A percentile compares a stretch with the other conserved stretches of the same genome.
These are phyloP conservation scores for Rhododendron williamsianum DNA, from an alignment of 148 eudicot genomes.

Conservation along the genomic window DNA sequence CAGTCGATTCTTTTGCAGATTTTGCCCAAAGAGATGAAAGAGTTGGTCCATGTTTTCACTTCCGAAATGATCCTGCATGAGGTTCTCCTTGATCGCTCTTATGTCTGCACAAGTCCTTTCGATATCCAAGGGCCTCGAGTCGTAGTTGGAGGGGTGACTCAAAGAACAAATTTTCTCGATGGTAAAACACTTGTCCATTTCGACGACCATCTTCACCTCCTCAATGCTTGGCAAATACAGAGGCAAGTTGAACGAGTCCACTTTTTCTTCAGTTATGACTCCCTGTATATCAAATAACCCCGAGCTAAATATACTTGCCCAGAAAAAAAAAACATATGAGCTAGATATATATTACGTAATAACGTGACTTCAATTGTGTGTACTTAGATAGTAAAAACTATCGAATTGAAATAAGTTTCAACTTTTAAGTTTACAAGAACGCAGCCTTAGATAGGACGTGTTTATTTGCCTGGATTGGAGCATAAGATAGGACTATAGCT, in stretches of 20 bases:
- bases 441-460: too few species aligned
- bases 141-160: neutral
- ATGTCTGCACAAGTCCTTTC: neutral
- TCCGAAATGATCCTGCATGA: neutral
- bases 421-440: too few species aligned
- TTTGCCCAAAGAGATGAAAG: neutral
- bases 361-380: too few species aligned
- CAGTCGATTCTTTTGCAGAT: neutral
- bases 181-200: neutral
- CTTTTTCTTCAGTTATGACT: neutral
- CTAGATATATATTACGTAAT: too few species aligned
- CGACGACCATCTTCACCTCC: neutral
- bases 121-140: neutral
- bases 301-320: neutral
- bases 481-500: too few species aligned
- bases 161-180: neutral
- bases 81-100: neutral
- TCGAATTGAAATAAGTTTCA: too few species aligned
- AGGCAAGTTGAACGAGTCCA: neutral
- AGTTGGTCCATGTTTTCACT: neutral
- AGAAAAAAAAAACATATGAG: too few species aligned
- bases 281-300: neutral
- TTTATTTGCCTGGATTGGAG: too few species aligned
- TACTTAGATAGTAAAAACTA: too few species aligned
- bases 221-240: neutral